Conservation (phyloP, 495 filamentous ascomycete genomes). For the Evansstolkia leycettana region DNA sequence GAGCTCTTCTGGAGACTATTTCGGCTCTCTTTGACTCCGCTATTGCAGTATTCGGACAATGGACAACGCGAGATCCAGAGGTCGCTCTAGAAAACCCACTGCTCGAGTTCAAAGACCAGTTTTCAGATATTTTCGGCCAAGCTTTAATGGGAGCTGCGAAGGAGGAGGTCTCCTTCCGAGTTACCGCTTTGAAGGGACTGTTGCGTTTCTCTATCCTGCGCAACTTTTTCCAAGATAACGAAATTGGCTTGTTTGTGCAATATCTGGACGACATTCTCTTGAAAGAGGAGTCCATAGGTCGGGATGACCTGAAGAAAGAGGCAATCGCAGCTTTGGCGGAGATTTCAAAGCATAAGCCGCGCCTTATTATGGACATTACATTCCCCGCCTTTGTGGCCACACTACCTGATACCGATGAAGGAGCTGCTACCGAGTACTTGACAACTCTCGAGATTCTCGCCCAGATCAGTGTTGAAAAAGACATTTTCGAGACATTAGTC, state of each 20-base stretch:
- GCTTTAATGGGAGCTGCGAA: slow-evolving; percentile 48
- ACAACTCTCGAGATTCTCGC: slow-evolving; percentile 54
- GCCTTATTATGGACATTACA: slow-evolving; percentile 57
- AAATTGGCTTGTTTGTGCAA: slow-evolving; percentile 51
- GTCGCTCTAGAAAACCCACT: slow-evolving; percentile 37
- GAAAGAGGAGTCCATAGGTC: slow-evolving; percentile 42
- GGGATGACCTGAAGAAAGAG: slow-evolving; percentile 46
- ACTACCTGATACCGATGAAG: slow-evolving; percentile 46
- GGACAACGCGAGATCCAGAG: slow-evolving; percentile 31
- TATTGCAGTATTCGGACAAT: slow-evolving; percentile 43
- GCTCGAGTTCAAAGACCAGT: slow-evolving; percentile 44
- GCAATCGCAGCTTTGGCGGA: slow-evolving; percentile 52
- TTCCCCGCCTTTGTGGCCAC: slow-evolving; percentile 64
- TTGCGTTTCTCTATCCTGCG: slow-evolving; percentile 42
- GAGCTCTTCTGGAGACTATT: slow-evolving; percentile 54
- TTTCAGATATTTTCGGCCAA: slow-evolving; percentile 47
- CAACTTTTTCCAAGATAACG: slow-evolving; percentile 47
- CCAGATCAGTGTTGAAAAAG: slow-evolving; percentile 50
- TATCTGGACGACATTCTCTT: slow-evolving; percentile 55
- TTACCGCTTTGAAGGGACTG: slow-evolving; percentile 48
- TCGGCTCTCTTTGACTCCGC: slow-evolving; percentile 46
- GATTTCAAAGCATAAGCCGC: slow-evolving; percentile 53
- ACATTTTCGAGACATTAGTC: slow-evolving; percentile 58
- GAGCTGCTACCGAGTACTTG: slow-evolving; percentile 32
- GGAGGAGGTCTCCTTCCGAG: slow-evolving; percentile 54